A percentile compares a stretch with the other conserved stretches of the same genome.
These are phyloP conservation scores for Lagenidium sp. DNA, from an alignment of 352 stramenopile species.

Conservation along the genomic window DNA sequence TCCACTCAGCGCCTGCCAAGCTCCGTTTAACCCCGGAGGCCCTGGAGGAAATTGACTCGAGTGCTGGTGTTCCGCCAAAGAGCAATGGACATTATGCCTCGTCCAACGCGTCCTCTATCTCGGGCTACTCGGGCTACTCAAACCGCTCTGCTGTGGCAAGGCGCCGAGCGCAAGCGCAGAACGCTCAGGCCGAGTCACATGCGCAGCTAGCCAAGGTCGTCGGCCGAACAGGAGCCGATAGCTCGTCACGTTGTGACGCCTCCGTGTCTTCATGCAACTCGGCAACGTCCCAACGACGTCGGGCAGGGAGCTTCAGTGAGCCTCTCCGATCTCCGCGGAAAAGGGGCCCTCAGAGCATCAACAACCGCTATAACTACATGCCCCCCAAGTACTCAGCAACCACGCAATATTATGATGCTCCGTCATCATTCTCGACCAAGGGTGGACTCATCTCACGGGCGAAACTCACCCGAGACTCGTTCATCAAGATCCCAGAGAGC, in stretches of 20 bases:
- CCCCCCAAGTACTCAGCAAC: constrained; percentile 15
- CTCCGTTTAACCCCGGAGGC: constrained; percentile 18
- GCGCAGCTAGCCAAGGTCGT: constrained; percentile 13
- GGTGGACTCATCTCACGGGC: constrained; percentile 26
- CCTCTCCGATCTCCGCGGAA: constrained; percentile 13
- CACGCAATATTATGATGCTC: constrained; percentile 19
- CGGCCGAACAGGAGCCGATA: constrained; percentile 11
- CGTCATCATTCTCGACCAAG: constrained; percentile 33
- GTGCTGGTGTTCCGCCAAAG: constrained; percentile 15
- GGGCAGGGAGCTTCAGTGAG: constrained; percentile 7
- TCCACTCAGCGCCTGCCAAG: neutral
- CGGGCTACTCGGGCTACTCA: constrained; percentile 21
- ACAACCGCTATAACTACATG: constrained; percentile 25
- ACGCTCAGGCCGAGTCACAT: neutral
- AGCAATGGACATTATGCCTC: constrained; percentile 11
- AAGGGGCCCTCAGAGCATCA: constrained; percentile 12
- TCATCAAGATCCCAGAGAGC: constrained; percentile 25
- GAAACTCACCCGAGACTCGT: constrained; percentile 26
- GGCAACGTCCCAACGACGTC: constrained; percentile 13
- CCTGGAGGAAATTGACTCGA: constrained; percentile 16
- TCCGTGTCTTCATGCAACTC: constrained; percentile 24
- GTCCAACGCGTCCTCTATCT: constrained; percentile 24
- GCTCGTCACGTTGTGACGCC: constrained; percentile 10
- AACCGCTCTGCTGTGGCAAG: constrained; percentile 14
- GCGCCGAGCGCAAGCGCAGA: constrained; percentile 9